These are phyloP conservation scores for Barnettozyma sucrosica DNA, from an alignment of 805 yeast genomes.

Conservation along the genomic window DNA sequence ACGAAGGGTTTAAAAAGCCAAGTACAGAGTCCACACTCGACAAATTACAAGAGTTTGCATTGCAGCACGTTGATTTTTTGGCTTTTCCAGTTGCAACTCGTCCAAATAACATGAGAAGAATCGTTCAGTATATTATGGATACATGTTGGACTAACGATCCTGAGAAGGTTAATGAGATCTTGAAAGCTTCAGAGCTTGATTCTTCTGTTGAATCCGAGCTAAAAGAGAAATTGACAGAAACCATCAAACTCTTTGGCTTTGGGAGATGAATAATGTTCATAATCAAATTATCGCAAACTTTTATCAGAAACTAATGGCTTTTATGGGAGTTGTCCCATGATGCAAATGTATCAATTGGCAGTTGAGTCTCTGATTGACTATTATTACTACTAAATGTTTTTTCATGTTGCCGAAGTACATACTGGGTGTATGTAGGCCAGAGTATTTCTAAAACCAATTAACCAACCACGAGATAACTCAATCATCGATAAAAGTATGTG, in stretches of 20 bases:
- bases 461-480: no score
- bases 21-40: conserved; percentile 10
- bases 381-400: background rate
- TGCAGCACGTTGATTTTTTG: conserved; percentile 29
- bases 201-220: conserved; percentile 8
- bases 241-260: conserved; percentile 24
- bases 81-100: conserved; percentile 29
- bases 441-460: no score
- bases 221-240: conserved; percentile 14
- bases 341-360: background rate
- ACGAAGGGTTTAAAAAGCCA: conserved; percentile 1
- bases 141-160: conserved; percentile 31
- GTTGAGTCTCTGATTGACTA: no score
- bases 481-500: no score
- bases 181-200: conserved; percentile 16
- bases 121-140: conserved; percentile 32
- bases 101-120: conserved; percentile 27
- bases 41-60: conserved; percentile 26
- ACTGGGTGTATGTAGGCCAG: no score
- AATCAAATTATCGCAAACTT: background rate
- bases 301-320: background rate
- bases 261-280: conserved; percentile 12
- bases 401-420: background rate
- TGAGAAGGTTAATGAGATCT: conserved; percentile 6
- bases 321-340: background rate